These are phyloP conservation scores for Chlorophyllum brunneum DNA, from an alignment of 768 basidiomycete genomes.

Conservation along the genomic window DNA sequence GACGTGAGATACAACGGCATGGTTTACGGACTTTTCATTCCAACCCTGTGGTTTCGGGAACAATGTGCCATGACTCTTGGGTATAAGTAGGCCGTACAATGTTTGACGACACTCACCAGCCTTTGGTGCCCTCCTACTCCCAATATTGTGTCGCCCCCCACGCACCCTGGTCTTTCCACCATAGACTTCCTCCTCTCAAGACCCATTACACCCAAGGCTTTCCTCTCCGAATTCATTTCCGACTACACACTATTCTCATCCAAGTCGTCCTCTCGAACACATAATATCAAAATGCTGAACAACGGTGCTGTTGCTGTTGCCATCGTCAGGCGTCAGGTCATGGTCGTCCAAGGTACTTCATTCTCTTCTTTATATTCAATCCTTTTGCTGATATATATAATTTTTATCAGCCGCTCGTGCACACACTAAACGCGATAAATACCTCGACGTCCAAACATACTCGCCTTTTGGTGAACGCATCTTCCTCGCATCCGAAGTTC, in stretches of 20 bases:
- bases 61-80: background rate
- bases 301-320: constrained; percentile 65
- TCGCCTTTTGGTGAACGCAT: constrained; percentile 60
- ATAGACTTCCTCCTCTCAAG: background rate
- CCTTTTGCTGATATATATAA: background rate
- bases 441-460: constrained; percentile 64
- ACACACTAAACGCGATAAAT: constrained; percentile 51
- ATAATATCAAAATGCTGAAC: constrained; percentile 33
- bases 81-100: background rate
- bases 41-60: background rate
- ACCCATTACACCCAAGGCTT: too few relatives aligned
- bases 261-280: background rate
- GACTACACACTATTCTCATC: background rate
- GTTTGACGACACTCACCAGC: background rate
- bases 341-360: constrained; percentile 61
- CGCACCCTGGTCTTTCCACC: background rate
- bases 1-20: background rate
- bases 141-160: too few relatives aligned
- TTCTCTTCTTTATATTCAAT: background rate
- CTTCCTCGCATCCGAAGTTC: constrained; percentile 58
- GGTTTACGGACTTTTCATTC: background rate
- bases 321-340: constrained; percentile 62
- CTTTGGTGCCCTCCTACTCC: background rate
- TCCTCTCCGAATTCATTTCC: background rate
- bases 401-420: constrained; percentile 46